These are phyloP conservation scores for Kockiozyma suomiensis DNA, from an alignment of 805 yeast species.

Conservation along the genomic window DNA sequence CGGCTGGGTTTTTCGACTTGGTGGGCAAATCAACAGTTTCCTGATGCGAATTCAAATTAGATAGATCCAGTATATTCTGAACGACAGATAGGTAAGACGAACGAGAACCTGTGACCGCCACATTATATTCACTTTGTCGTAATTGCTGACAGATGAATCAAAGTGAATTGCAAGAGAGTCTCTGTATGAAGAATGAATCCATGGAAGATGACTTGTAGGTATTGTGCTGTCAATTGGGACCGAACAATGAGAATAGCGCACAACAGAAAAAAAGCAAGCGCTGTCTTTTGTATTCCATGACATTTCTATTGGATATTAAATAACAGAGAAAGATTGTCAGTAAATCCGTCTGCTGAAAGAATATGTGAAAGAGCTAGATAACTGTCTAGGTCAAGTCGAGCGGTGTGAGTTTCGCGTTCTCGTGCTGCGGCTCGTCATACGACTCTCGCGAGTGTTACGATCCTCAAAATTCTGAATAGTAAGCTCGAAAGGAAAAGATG, in stretches of 20 bases:
- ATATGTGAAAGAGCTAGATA: not conserved
- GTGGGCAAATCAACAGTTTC: constrained; percentile 18
- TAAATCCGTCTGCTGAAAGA: not conserved
- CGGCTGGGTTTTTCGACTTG: not conserved
- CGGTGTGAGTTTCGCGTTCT: no score
- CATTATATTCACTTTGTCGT: constrained; percentile 6
- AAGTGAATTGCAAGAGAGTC: constrained; percentile 22
- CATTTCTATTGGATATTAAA: not conserved
- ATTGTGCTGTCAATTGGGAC: constrained; percentile 8
- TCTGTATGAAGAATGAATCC: constrained; percentile 30
- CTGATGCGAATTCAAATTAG: constrained; percentile 3
- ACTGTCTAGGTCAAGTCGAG: no score
- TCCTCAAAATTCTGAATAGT: not conserved
- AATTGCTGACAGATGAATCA: not conserved
- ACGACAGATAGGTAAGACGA: no score
- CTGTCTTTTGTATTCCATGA: not conserved
- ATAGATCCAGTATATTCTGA: not conserved
- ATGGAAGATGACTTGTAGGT: constrained; percentile 12
- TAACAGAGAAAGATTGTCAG: no score
- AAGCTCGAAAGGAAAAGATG: not conserved
- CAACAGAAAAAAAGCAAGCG: constrained; percentile 14
- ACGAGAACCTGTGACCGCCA: constrained; percentile 22
- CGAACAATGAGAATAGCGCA: constrained; percentile 22
- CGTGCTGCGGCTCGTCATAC: no score
- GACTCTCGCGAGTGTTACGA: no score